Percentiles rank a stretch among this genome's conserved stretches.
These are phyloP conservation scores for Aureococcus anophagefferens DNA, from an alignment of 108 stramenopile species.

Conservation along the genomic window DNA sequence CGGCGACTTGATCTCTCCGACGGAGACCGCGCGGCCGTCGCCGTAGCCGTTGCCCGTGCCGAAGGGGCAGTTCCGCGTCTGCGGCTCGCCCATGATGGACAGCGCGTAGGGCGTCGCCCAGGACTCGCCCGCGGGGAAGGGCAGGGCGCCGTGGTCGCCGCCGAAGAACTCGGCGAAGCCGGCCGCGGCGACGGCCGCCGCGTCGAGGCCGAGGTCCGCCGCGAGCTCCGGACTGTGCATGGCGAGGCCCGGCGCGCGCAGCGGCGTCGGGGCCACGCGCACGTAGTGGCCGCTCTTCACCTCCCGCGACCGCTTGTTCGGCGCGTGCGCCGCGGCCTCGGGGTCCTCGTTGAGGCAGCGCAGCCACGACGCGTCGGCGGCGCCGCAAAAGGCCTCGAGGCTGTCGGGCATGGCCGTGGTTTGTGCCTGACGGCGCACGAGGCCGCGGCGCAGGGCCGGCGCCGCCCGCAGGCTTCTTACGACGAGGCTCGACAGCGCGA, in stretches of 20 bases:
- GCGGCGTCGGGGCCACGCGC: slow-evolving; percentile 11
- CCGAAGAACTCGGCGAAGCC: slow-evolving; percentile 28
- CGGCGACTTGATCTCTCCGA: slow-evolving; percentile 53
- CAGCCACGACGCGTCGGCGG: neutral
- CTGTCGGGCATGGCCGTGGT: too few species aligned
- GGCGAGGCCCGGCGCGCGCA: neutral
- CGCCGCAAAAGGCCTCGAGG: too few species aligned
- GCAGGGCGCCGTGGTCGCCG: slow-evolving; percentile 47
- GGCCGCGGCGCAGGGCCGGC: too few species aligned
- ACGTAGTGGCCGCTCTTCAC: slow-evolving; percentile 10
- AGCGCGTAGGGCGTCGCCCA: slow-evolving; percentile 85
- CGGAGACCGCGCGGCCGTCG: slow-evolving; percentile 68
- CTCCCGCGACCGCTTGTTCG: slow-evolving; percentile 7
- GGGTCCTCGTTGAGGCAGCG: slow-evolving; percentile 9
- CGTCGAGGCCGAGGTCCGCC: neutral
- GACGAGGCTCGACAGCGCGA: too few species aligned
- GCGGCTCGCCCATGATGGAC: slow-evolving; percentile 63
- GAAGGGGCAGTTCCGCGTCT: slow-evolving; percentile 62
- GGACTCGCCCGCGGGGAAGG: slow-evolving; percentile 13
- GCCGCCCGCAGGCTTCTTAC: too few species aligned
- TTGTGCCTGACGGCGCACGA: too few species aligned
- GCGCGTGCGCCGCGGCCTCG: neutral
- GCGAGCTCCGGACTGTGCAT: neutral
- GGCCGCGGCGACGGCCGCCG: slow-evolving; percentile 1
- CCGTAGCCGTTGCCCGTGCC: slow-evolving; percentile 78